phyloP scores from a whole-genome alignment of 441 rosid genomes.

The Brassica balearica region DNA sequence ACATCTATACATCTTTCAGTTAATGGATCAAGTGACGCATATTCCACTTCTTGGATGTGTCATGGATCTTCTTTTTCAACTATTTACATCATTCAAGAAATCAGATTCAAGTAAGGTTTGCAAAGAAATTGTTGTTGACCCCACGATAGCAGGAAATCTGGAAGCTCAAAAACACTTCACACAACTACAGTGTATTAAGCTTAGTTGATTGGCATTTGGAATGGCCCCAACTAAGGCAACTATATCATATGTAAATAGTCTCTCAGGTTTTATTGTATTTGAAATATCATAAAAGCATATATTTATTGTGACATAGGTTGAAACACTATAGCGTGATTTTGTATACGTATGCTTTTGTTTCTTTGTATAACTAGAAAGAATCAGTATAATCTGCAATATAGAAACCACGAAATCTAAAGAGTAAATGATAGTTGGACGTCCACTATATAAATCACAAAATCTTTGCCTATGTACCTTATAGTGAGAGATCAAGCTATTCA shows the following conservation, averaged over 20 bases:
- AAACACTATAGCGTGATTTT: too few species aligned
- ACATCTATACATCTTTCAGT: neutral
- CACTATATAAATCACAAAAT: too few species aligned
- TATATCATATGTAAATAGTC: neutral
- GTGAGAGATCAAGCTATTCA: too few species aligned
- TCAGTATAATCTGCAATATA: too few species aligned
- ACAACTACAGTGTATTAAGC: constrained; percentile 32
- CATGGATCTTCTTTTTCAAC: constrained; percentile 11
- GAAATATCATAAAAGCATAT: neutral
- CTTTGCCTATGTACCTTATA: too few species aligned
- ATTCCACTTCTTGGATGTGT: constrained; percentile 40
- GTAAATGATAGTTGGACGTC: too few species aligned
- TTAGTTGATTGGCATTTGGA: neutral
- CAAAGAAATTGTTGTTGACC: constrained; percentile 21
- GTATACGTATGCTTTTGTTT: too few species aligned
- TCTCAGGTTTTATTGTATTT: neutral
- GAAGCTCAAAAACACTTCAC: constrained; percentile 35
- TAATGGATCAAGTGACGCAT: constrained; percentile 28
- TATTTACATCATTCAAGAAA: constrained; percentile 2
- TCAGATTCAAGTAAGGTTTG: neutral
- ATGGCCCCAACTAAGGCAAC: neutral
- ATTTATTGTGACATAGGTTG: too few species aligned
- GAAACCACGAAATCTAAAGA: too few species aligned
- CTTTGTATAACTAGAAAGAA: too few species aligned
- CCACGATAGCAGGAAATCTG: neutral